Conservation (phyloP, 2,329 filamentous ascomycete species). For the Microsporum audouinii region DNA sequence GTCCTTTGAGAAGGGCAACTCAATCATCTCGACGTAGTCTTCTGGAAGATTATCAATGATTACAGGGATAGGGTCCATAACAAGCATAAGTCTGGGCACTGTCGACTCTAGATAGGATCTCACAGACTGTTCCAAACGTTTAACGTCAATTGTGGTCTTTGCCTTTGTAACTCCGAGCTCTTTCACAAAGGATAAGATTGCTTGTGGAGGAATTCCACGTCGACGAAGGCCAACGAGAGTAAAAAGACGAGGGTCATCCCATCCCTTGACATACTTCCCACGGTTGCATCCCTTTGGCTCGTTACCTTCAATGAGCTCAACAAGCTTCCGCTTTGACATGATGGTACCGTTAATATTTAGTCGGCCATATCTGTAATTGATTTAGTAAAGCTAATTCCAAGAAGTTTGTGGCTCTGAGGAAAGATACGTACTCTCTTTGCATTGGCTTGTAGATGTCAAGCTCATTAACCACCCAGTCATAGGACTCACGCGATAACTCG, state of each 20-base stretch:
- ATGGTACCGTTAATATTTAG: slow-evolving; percentile 69
- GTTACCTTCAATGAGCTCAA: slow-evolving; percentile 59
- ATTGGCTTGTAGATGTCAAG: slow-evolving; percentile 80
- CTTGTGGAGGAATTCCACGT: slow-evolving; percentile 69
- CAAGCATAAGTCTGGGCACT: slow-evolving; percentile 71
- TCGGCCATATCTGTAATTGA: slow-evolving; percentile 41
- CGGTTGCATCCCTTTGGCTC: slow-evolving; percentile 22
- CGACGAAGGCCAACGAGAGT: slow-evolving; percentile 69
- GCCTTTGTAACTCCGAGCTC: slow-evolving; percentile 77
- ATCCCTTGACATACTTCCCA: slow-evolving; percentile 28
- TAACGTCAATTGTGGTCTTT: slow-evolving; percentile 61
- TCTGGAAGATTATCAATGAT: slow-evolving; percentile 64
- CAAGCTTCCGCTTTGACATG: slow-evolving; percentile 68
- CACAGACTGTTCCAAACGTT: slow-evolving; percentile 66
- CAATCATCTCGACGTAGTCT: slow-evolving; percentile 52
- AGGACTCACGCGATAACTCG: slow-evolving; percentile 69
- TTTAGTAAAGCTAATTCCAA: not conserved
- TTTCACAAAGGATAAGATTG: slow-evolving; percentile 72
- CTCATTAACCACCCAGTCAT: slow-evolving; percentile 78
- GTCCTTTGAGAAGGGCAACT: slow-evolving; percentile 70
- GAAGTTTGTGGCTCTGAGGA: not conserved
- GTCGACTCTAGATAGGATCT: slow-evolving; percentile 76
- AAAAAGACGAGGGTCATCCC: slow-evolving; percentile 78
- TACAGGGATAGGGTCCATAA: slow-evolving; percentile 70
- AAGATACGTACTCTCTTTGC: slow-evolving; percentile 66